phyloP scores from a whole-genome alignment of 208 protist genomes.

The Angomonas ambiguus region DNA sequence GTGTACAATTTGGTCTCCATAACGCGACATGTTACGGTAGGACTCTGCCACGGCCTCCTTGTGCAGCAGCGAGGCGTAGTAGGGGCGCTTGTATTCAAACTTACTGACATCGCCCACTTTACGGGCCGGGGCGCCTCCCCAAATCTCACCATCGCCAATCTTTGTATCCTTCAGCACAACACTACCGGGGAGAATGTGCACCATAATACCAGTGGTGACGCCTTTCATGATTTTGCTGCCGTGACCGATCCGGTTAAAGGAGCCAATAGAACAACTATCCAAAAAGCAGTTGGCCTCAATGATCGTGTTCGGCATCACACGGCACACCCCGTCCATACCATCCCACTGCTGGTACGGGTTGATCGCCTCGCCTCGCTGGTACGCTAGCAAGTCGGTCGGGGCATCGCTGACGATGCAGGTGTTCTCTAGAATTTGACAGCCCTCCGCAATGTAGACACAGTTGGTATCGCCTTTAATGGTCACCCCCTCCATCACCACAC shows the following conservation, averaged over 20 bases:
- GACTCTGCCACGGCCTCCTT: constrained; percentile 69
- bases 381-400: constrained; percentile 72
- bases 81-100: constrained; percentile 85
- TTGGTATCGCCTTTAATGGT: constrained; percentile 83
- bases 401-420: constrained; percentile 86
- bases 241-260: constrained; percentile 86
- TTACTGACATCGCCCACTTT: constrained; percentile 85
- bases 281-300: constrained; percentile 87
- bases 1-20: constrained; percentile 85
- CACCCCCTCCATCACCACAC: constrained; percentile 82
- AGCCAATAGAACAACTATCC: constrained; percentile 84
- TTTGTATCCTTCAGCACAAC: constrained; percentile 79
- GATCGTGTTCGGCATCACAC: constrained; percentile 80
- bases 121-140: constrained; percentile 78
- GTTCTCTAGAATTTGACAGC: constrained; percentile 85
- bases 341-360: constrained; percentile 91
- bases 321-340: constrained; percentile 72
- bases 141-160: constrained; percentile 81
- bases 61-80: constrained; percentile 74
- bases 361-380: constrained; percentile 77
- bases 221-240: constrained; percentile 88
- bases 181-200: constrained; percentile 84
- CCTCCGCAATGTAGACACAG: constrained; percentile 81
- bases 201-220: constrained; percentile 85
- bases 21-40: constrained; percentile 82